These are phyloP conservation scores for Thinopyrum elongatum DNA, from an alignment of 176 grass and related monocot genomes.

Conservation along the genomic window DNA sequence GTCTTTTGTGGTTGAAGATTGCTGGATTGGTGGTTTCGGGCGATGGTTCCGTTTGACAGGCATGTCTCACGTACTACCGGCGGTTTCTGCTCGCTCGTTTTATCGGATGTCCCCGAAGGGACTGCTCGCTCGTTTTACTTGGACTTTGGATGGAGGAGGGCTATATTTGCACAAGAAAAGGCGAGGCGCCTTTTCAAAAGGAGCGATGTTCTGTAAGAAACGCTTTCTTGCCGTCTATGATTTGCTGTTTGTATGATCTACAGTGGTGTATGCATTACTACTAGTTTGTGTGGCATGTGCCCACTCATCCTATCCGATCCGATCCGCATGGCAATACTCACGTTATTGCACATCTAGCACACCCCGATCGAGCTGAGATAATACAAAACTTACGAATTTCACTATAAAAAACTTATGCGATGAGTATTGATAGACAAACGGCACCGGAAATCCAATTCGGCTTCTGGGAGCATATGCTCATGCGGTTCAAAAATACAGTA, in stretches of 20 bases:
- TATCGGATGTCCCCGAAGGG: too few species aligned
- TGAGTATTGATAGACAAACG: too few species aligned
- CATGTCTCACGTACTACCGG: neutral
- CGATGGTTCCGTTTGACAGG: neutral
- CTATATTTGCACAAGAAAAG: neutral
- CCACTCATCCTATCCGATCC: neutral
- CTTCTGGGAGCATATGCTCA: too few species aligned
- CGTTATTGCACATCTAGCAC: neutral
- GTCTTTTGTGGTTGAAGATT: neutral
- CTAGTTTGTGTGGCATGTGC: neutral
- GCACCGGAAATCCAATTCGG: too few species aligned
- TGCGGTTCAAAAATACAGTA: too few species aligned
- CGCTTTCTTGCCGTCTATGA: neutral
- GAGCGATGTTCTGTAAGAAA: neutral
- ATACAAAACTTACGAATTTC: too few species aligned
- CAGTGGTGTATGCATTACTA: too few species aligned
- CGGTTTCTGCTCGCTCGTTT: neutral
- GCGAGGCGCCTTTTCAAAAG: neutral
- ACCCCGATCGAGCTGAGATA: neutral
- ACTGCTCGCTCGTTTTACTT: neutral
- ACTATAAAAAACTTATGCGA: too few species aligned
- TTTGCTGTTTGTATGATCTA: neutral
- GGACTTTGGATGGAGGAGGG: neutral
- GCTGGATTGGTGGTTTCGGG: neutral
- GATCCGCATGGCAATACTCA: neutral